Base-by-base conservation (phyloP, 1,284 basidiomycete species). In the Heliocybe sulcata region DNA sequence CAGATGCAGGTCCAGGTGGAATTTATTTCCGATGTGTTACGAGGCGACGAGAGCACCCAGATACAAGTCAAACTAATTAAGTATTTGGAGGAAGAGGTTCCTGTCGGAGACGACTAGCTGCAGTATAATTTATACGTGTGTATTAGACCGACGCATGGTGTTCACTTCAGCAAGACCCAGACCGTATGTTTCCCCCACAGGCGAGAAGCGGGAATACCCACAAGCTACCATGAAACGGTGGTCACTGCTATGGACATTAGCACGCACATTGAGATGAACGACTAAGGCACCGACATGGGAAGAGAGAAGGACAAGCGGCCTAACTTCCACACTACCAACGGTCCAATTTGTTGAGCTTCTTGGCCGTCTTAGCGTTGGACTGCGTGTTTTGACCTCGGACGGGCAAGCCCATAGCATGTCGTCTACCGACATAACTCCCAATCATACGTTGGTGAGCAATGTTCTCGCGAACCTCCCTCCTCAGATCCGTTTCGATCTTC, bases 41-140 rank as follows among this genome's bases (percentile, higher is more conserved):
- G 93, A 57, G 97, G 97, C 1, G 96, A 98, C 66, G 96, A 98
- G 63, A 84, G 77, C 57, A 99, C 97, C 10, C 95, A 98, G 71
- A 88, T 99, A 60, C 82, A 90, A 54, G 95, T 99, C 54, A 87
- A 84, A 58, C 75, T 99, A 59, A 73, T 97, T 57, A 91, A 94
- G 67, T 90, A 96, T 67, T 72, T 99, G 59, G 96, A 99, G 66
- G 97, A 99, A 70, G 95, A 99, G 68, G 82, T 91, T 19, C 89
- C 89, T 4, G 76, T 86, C 22, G 89, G 85, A 57, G 89, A 92
- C 62, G 89, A 92, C 70, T 92, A 77, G 67, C 47, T 38, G 42
- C 33, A n/a, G 22, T 22, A 35, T 35, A 45, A 23, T 42, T 22
- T 25, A 53, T 23, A 23, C 45, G 19, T 12, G 47, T 25, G 23